Evolutionary conservation across 768 basidiomycete genomes (phyloP), one percentile per base, ranked within the genome.

Genomic region (Mycena polygramma): DNA sequence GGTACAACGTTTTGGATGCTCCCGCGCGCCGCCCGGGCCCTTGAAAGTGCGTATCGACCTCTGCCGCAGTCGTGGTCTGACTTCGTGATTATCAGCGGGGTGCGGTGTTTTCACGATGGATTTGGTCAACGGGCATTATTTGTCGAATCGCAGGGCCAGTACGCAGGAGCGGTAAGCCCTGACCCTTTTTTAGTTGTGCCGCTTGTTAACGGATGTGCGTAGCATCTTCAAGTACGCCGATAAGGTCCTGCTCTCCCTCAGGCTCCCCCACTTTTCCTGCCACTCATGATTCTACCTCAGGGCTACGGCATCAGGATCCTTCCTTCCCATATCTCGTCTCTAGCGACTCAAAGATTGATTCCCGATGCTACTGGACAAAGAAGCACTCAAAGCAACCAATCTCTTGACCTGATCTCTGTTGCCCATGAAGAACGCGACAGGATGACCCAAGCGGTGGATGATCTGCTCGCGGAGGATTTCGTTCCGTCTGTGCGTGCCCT

Each of bases 191-290:
- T 15, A 10, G 7, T 30, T n/a, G n/a, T 39, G 2, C 0, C 30
- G 11, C 7, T 22, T 4, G 13, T 6, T 57, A 10, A 22, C 53
- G 48, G 35, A 60, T 20, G 37, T 49, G 7, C 7, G 11, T 22
- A 70, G 69, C 10, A 41, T 70, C 41, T 39, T 70, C 43, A 70
- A 70, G 52, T 70, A 70, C 10, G 69, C 69, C 20, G 52, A 65
- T 19, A 65, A 64, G 69, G 69, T 66, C 35, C 35, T n/a, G 14
- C 11, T 7, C 15, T 10, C n/a, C 43, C 26, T 64, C 20, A 1
- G 17, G 15, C 39, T 19, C 39, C n/a, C n/a, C n/a, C n/a, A n/a
- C n/a, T n/a, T 41, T 11, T 26, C 4, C 53, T 19, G 8, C 39
- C n/a, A 15, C 41, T 51, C 10, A 57, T 3, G 11, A n/a, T 48